These are phyloP conservation scores for Alternaria postmessia DNA, from an alignment of 2,329 filamentous ascomycete species.

Conservation along the genomic window DNA sequence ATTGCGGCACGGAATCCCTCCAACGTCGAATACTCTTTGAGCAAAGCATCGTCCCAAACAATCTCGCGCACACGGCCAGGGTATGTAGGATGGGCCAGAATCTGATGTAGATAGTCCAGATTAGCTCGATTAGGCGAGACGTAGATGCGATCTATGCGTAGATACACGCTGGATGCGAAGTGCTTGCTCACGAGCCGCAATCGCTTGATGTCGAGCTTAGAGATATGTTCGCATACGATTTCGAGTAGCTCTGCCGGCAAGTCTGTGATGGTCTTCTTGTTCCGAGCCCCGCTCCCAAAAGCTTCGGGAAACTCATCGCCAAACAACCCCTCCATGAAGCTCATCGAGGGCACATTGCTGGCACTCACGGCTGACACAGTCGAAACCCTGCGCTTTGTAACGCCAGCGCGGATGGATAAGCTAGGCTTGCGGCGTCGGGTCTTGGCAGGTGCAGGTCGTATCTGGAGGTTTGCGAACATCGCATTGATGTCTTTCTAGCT, in stretches of 20 bases:
- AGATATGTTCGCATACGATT: constrained; percentile 24
- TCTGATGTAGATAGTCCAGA: constrained; percentile 47
- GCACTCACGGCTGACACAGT: constrained; percentile 20
- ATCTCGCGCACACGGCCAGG: constrained; percentile 48
- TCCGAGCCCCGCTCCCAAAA: constrained; percentile 24
- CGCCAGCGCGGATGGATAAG: constrained; percentile 31
- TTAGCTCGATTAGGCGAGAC: constrained; percentile 53
- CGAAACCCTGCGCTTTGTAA: constrained; percentile 32
- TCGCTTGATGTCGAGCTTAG: constrained; percentile 31
- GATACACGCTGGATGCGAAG: constrained; percentile 26
- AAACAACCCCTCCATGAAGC: constrained; percentile 35
- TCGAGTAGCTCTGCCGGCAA: constrained; percentile 31
- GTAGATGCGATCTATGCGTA: constrained; percentile 51
- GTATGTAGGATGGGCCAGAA: constrained; percentile 50
- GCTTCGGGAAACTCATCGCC: constrained; percentile 37
- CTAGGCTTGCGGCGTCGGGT: constrained; percentile 33
- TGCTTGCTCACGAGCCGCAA: constrained; percentile 27
- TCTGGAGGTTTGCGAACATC: constrained; percentile 31
- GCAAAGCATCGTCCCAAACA: constrained; percentile 53
- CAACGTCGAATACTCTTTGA: constrained; percentile 28
- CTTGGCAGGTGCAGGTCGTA: constrained; percentile 29
- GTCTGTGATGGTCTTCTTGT: constrained; percentile 27
- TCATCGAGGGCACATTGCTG: constrained; percentile 34
- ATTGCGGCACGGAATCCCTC: constrained; percentile 21
- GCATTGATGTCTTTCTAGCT: neutral